Percentiles rank a stretch among this genome's conserved stretches.
Evolutionary conservation across 345 rosid genomes (phyloP).

Genomic region (Citrus inodora): DNA sequence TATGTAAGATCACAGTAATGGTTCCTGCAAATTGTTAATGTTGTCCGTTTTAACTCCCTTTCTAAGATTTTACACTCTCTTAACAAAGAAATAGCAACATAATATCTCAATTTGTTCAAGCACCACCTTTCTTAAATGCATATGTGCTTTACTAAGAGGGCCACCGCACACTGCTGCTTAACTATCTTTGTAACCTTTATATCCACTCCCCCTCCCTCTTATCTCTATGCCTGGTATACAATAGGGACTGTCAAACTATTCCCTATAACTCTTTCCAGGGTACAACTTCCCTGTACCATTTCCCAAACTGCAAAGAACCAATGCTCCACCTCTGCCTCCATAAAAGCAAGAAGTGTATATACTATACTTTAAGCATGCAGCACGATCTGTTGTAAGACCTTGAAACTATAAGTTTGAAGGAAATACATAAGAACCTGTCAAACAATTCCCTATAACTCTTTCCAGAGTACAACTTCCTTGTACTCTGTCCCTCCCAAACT

Average conservation of each 20-base stretch:
- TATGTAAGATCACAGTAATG: neutral
- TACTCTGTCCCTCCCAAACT: neutral
- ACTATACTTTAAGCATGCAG: neutral
- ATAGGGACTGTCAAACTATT: neutral
- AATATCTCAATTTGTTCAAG: neutral
- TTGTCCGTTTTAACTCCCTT: neutral
- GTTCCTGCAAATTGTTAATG: neutral
- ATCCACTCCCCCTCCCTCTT: neutral
- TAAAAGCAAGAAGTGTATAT: neutral
- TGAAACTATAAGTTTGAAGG: neutral
- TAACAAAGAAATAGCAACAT: neutral
- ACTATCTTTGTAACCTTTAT: neutral
- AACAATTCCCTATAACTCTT: neutral
- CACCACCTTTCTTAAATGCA: neutral
- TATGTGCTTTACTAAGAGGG: neutral
- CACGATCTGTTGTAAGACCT: neutral
- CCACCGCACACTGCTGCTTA: neutral
- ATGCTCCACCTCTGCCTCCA: neutral
- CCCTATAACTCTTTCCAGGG: neutral
- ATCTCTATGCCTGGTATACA: neutral
- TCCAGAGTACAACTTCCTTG: neutral
- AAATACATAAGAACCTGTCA: neutral
- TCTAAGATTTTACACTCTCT: constrained; percentile 1
- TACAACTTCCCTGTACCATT: neutral
- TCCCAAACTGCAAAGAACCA: neutral